Conservation (phyloP, 2,329 filamentous ascomycete genomes). For the Fusarium sulawesiense region DNA sequence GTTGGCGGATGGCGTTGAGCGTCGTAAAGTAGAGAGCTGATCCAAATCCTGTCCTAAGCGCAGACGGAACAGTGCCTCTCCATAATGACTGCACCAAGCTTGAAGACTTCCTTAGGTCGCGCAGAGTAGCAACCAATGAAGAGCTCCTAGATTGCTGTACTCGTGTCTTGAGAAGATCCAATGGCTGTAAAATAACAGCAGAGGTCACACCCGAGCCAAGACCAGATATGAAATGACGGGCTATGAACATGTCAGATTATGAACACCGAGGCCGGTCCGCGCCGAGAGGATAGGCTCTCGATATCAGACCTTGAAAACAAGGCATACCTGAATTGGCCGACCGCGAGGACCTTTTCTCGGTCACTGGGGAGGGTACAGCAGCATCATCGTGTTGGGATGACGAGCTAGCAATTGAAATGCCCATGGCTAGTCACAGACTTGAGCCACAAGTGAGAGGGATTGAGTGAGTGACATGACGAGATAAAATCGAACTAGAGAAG, state of each 20-base stretch:
- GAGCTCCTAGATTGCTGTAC: slow-evolving; percentile 86
- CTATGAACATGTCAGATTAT: slow-evolving; percentile 54
- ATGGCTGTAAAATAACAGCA: slow-evolving; percentile 90
- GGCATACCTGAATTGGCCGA: slow-evolving; percentile 46
- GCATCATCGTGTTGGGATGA: slow-evolving; percentile 40
- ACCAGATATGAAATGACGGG: slow-evolving; percentile 89
- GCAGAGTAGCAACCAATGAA: slow-evolving; percentile 63
- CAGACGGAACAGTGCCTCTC: slow-evolving; percentile 91
- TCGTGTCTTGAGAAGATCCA: slow-evolving; percentile 95
- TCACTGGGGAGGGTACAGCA: slow-evolving; percentile 29
- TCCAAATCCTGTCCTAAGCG: slow-evolving; percentile 92
- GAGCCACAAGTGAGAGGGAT: slow-evolving; percentile 35
- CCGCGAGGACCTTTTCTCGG: slow-evolving; percentile 32
- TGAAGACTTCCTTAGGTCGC: slow-evolving; percentile 66
- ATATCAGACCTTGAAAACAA: slow-evolving; percentile 4
- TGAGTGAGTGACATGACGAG: slow-evolving; percentile 40
- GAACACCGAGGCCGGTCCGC: slow-evolving; percentile 4
- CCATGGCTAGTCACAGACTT: slow-evolving; percentile 42
- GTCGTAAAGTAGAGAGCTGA: slow-evolving; percentile 94
- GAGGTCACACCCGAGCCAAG: slow-evolving; percentile 88
- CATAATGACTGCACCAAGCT: slow-evolving; percentile 78
- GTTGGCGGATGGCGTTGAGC: slow-evolving; percentile 84
- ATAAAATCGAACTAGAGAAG: slow-evolving; percentile 32
- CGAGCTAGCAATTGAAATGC: slow-evolving; percentile 39
- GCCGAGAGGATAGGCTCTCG: slow-evolving; percentile 1